Conservation (phyloP, 2,329 filamentous ascomycete genomes). For the Colletotrichum euphorbiae region DNA sequence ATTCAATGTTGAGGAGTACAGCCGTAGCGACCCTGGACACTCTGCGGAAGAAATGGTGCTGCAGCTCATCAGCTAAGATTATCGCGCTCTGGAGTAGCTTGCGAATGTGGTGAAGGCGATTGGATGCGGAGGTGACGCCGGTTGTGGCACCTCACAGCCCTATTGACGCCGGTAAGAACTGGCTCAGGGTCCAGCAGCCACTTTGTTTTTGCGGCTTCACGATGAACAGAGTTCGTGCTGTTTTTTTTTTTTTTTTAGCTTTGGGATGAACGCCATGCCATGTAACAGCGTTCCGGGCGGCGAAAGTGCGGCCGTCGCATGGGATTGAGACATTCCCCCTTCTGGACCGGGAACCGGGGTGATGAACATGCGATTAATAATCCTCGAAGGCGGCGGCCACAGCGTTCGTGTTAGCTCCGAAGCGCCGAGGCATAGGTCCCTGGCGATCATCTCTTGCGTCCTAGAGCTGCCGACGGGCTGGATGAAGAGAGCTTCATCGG, state of each 20-base stretch:
- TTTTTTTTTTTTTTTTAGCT: slow-evolving; percentile 2
- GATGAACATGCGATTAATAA: slow-evolving; percentile 1
- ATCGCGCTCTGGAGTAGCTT: background rate
- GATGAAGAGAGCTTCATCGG: background rate
- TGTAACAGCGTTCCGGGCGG: slow-evolving; percentile 15
- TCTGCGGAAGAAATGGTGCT: background rate
- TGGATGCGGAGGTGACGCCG: slow-evolving; percentile 16
- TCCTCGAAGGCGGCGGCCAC: slow-evolving; percentile 18
- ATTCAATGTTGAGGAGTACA: background rate
- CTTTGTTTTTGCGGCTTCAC: background rate
- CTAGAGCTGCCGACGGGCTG: background rate
- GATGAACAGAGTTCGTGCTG: slow-evolving; percentile 3
- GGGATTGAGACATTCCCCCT: slow-evolving; percentile 20
- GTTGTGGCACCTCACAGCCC: background rate
- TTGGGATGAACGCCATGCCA: background rate
- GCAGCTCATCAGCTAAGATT: background rate
- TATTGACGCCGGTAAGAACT: slow-evolving; percentile 12
- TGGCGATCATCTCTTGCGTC: slow-evolving; percentile 9
- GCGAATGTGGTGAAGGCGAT: background rate
- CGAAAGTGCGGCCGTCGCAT: slow-evolving; percentile 27
- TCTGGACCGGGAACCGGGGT: background rate
- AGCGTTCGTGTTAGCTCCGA: slow-evolving; percentile 17
- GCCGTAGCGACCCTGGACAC: background rate
- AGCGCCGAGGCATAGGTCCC: slow-evolving; percentile 1
- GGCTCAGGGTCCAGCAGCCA: slow-evolving; percentile 6